phyloP scores from a whole-genome alignment of 2,329 filamentous ascomycete genomes.

The Pseudocercospora cruenta region DNA sequence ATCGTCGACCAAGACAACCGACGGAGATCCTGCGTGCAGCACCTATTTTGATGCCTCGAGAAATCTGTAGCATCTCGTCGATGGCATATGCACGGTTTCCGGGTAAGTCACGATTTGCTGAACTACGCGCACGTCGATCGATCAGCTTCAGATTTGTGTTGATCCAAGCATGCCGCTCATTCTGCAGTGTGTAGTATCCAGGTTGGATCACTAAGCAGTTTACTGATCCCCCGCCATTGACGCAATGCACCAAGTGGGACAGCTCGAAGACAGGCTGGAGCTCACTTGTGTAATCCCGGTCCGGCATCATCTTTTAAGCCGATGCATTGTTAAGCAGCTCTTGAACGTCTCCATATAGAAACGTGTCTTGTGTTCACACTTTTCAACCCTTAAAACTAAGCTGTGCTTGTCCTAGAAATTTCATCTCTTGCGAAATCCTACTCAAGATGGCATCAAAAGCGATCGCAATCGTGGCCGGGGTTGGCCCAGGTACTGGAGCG shows the following conservation, averaged over 20 bases:
- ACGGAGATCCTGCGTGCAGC: not conserved
- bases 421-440: not conserved
- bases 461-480: constrained; percentile 71
- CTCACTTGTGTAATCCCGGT: not conserved
- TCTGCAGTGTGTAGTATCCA: not conserved
- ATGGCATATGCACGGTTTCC: not conserved
- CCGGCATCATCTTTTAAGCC: not conserved
- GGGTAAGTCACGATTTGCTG: not conserved
- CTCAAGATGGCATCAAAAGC: constrained; percentile 41
- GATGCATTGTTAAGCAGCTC: constrained; percentile 6
- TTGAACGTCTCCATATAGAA: not conserved
- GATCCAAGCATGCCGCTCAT: not conserved
- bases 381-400: not conserved
- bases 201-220: not conserved
- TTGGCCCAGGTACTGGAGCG: constrained; percentile 71
- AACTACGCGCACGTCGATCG: not conserved
- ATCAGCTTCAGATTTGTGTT: not conserved
- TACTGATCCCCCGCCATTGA: constrained; percentile 6
- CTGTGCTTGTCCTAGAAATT: not conserved
- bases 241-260: not conserved
- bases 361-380: not conserved
- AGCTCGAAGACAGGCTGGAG: not conserved
- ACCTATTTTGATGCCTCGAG: not conserved
- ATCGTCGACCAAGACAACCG: not conserved
- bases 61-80: not conserved